Evolutionary conservation across 305 asterid species (phyloP).

Genomic region (Fraxinus floribunda): DNA sequence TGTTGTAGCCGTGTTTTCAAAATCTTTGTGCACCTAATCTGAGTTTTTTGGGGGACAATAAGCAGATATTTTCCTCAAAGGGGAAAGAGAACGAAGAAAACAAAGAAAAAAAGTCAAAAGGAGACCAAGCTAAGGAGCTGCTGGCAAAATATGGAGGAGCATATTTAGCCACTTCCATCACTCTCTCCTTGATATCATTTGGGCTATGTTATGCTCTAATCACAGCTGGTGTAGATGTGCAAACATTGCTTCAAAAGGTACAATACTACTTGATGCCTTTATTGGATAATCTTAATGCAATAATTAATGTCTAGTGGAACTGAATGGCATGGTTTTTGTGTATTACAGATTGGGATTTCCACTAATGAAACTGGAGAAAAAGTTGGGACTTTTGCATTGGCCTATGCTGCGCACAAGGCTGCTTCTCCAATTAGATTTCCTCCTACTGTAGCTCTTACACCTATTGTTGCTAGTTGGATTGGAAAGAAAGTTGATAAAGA

Average conservation of each 20-base stretch:
- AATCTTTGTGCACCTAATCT: background rate
- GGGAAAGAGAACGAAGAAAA: conserved; percentile 46
- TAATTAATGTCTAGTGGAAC: background rate
- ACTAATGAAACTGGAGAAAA: conserved; percentile 74
- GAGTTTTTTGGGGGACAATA: background rate
- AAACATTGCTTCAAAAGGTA: conserved; percentile 75
- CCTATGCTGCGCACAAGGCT: conserved; percentile 98
- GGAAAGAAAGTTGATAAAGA: conserved; percentile 68
- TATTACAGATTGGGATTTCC: conserved; percentile 70
- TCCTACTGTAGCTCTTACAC: conserved; percentile 95
- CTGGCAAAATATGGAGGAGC: conserved; percentile 96
- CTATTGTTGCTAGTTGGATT: conserved; percentile 88
- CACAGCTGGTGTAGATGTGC: conserved; percentile 85
- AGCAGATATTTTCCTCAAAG: conserved; percentile 60
- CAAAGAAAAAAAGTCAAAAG: conserved; percentile 59
- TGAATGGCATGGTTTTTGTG: conserved; percentile 15
- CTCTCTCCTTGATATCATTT: conserved; percentile 89
- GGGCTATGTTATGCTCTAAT: conserved; percentile 76
- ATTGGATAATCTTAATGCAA: background rate
- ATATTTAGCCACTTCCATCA: conserved; percentile 84
- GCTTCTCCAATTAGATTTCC: conserved; percentile 97
- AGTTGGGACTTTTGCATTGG: conserved; percentile 93
- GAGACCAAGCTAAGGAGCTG: conserved; percentile 87
- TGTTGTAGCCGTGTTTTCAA: background rate
- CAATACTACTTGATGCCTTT: background rate